A percentile compares a stretch with the other conserved stretches of the same genome.
Evolutionary conservation across 2,329 filamentous ascomycete species (phyloP).

Genomic region (Shiraia bambusicola): DNA sequence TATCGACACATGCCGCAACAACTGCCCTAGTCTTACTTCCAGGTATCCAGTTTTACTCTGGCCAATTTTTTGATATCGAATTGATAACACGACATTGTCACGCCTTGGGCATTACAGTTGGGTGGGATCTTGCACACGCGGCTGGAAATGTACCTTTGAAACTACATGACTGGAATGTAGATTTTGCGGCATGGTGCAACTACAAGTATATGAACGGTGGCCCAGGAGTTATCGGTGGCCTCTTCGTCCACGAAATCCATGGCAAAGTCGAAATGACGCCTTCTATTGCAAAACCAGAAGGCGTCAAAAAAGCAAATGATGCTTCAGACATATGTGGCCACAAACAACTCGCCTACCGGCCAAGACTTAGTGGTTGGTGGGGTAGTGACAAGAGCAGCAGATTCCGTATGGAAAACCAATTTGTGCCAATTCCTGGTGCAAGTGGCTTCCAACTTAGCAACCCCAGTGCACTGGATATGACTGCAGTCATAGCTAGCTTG

Average conservation of each 20-base stretch:
- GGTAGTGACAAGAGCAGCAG: conserved; percentile 74
- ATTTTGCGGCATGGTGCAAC: conserved; percentile 90
- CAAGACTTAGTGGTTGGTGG: conserved; percentile 82
- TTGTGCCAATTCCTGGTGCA: conserved; percentile 75
- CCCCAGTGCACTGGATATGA: conserved; percentile 75
- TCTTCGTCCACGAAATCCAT: conserved; percentile 78
- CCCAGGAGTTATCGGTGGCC: conserved; percentile 75
- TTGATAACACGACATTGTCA: conserved; percentile 77
- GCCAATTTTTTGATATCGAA: conserved; percentile 81
- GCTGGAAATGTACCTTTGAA: conserved; percentile 78
- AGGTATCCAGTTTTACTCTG: conserved; percentile 89
- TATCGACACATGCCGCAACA: conserved; percentile 71
- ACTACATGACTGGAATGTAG: conserved; percentile 86
- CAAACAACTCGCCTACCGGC: conserved; percentile 55
- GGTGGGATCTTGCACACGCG: conserved; percentile 88
- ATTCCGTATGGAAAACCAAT: conserved; percentile 82
- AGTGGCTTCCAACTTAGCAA: conserved; percentile 85
- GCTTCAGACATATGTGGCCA: conserved; percentile 7
- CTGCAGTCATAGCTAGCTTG: conserved; percentile 70
- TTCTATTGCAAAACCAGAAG: conserved; percentile 1
- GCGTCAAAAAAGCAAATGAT: conserved; percentile 36
- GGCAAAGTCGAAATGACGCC: conserved; percentile 53
- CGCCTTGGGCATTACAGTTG: conserved; percentile 68
- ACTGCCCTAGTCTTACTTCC: conserved; percentile 79
- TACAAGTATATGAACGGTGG: conserved; percentile 94